Conservation (phyloP, 1,284 basidiomycete species). For the Cryptococcus sp. region DNA sequence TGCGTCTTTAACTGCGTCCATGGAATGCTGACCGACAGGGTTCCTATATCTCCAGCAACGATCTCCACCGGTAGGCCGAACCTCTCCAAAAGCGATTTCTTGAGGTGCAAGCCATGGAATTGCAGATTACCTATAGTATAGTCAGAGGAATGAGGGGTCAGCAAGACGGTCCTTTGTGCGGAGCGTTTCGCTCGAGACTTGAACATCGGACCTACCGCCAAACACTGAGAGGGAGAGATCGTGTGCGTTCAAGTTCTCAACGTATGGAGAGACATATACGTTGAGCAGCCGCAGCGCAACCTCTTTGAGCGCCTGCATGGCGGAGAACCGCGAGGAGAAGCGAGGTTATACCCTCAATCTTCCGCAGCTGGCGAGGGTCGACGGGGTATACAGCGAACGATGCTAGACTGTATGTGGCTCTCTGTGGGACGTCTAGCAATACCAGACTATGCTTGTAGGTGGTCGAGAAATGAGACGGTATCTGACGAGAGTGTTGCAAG, state of each 20-base stretch:
- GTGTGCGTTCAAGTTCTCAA: slow-evolving; percentile 93
- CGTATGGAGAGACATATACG: slow-evolving; percentile 89
- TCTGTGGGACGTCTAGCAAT: no score
- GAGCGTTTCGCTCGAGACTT: no score
- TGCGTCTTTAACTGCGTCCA: slow-evolving; percentile 94
- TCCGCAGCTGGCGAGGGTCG: no score
- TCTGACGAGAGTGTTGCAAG: no score
- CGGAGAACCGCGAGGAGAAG: background rate
- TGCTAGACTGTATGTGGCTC: no score
- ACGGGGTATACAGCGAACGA: no score
- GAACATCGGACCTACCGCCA: slow-evolving; percentile 63
- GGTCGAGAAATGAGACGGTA: no score
- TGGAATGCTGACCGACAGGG: slow-evolving; percentile 87
- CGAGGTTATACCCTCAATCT: background rate
- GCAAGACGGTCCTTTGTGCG: slow-evolving; percentile 8
- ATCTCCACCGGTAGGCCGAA: slow-evolving; percentile 96
- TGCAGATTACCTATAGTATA: slow-evolving; percentile 73
- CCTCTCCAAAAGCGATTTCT: slow-evolving; percentile 93
- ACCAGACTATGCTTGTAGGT: no score
- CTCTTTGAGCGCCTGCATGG: slow-evolving; percentile 49
- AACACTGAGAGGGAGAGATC: slow-evolving; percentile 95
- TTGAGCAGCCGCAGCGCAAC: slow-evolving; percentile 66
- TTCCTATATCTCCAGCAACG: slow-evolving; percentile 90
- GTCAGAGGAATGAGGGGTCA: background rate
- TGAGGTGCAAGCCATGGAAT: slow-evolving; percentile 78